Percentiles rank a stretch among this genome's conserved stretches.
Conservation (phyloP, 2,329 filamentous ascomycete genomes). For the Penicillium sp. region DNA sequence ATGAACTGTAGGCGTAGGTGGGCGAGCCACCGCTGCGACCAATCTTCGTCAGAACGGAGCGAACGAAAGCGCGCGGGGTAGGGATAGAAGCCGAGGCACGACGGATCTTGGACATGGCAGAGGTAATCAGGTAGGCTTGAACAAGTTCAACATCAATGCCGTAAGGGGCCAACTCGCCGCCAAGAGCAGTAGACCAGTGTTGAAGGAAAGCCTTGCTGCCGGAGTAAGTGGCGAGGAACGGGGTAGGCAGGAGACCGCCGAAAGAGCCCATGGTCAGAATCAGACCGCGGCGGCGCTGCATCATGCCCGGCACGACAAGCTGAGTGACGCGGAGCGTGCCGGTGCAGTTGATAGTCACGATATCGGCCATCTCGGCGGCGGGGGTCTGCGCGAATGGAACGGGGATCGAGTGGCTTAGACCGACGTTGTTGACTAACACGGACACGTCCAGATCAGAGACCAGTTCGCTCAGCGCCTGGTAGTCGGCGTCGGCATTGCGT, state of each 20-base stretch:
- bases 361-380: constrained; percentile 76
- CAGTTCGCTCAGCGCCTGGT: constrained; percentile 66
- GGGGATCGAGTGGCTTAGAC: constrained; percentile 88
- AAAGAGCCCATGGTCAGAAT: constrained; percentile 98
- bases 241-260: constrained; percentile 86
- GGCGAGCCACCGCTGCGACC: constrained; percentile 75
- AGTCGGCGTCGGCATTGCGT: constrained; percentile 74
- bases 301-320: constrained; percentile 79
- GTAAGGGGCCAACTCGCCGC: constrained; percentile 73
- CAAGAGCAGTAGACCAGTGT: constrained; percentile 87
- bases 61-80: constrained; percentile 77
- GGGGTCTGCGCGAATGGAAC: constrained; percentile 81
- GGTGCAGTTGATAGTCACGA: constrained; percentile 92
- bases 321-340: constrained; percentile 87
- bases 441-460: constrained; percentile 74
- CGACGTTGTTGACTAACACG: constrained; percentile 95
- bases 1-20: constrained; percentile 76
- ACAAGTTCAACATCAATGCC: constrained; percentile 89
- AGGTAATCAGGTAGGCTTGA: constrained; percentile 88
- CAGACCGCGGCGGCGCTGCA: constrained; percentile 76
- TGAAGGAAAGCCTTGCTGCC: constrained; percentile 98
- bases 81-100: constrained; percentile 75
- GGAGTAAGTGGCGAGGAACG: constrained; percentile 91
- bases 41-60: constrained; percentile 72
- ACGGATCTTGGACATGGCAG: constrained; percentile 95